Evolutionary conservation across 2,329 filamentous ascomycete genomes (phyloP).

Genomic region (Dactylellina parvicollis): DNA sequence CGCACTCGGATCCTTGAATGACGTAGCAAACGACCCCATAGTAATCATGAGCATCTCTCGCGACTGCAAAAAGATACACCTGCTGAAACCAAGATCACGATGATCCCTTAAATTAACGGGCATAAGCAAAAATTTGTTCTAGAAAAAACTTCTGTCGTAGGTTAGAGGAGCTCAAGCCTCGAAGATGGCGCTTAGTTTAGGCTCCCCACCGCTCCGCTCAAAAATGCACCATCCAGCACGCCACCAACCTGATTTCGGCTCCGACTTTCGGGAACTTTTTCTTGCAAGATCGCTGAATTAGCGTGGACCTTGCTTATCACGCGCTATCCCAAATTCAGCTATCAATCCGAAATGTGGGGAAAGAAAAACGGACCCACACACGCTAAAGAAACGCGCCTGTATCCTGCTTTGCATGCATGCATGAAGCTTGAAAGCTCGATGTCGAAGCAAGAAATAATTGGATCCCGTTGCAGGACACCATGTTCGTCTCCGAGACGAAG

Average conservation of each 20-base stretch:
- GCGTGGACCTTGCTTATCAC: not conserved
- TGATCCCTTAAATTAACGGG: not conserved
- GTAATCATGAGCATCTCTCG: not conserved
- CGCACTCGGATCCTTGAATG: conserved; percentile 14
- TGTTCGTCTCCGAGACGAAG: not conserved
- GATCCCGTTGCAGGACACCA: conserved; percentile 28
- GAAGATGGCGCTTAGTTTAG: conserved; percentile 19
- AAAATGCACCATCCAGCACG: conserved; percentile 12
- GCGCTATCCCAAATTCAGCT: conserved; percentile 30
- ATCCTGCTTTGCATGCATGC: conserved; percentile 7
- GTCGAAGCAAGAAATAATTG: conserved; percentile 24
- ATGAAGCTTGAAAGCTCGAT: no score
- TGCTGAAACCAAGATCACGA: conserved; percentile 8
- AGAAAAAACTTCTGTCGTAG: conserved; percentile 22
- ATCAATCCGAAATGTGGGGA: conserved; percentile 51
- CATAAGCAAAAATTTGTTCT: conserved; percentile 27
- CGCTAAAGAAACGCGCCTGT: conserved; percentile 1
- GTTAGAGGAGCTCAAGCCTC: conserved; percentile 20
- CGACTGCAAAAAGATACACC: not conserved
- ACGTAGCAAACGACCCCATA: conserved; percentile 3
- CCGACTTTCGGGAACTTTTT: conserved; percentile 48
- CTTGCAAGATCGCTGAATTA: conserved; percentile 7
- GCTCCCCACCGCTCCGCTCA: conserved; percentile 1
- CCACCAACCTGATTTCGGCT: conserved; percentile 42
- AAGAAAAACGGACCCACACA: conserved; percentile 10